Base-by-base conservation (phyloP, 257 asterid genomes). In the Jacaranda mimosifolia region DNA sequence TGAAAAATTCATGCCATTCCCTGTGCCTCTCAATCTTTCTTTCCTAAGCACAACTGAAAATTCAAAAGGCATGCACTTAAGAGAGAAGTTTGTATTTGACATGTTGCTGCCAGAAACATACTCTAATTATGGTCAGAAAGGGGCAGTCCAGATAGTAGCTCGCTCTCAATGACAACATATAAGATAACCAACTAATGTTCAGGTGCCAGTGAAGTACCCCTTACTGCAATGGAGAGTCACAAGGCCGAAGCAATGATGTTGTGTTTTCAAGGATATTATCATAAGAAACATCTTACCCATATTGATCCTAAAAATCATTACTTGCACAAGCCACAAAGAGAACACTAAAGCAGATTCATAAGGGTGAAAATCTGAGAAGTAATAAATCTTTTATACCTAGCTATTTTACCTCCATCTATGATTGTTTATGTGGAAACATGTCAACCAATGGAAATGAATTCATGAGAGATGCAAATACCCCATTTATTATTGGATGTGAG, bases 191-290 rank as follows among this genome's bases (percentile, higher is more conserved):
- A 71, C 9, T 17, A 56, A 64, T n/a, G 45, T 35, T 38, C 19
- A 46, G 26, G 32, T 36, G 18, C 52, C 38, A 60, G 32, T 71
- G 32, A 32, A 66, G 9, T 21, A 70, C 65, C 7, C 26, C 21
- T 26, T 49, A 39, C 26, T 36, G 42, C 62, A 59, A 26, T 8
- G 68, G 26, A 21, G 52, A 56, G 46, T 56, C 70, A 58, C 75
- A 38, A 66, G 21, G 51, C 58, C 8, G 12, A 13, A 72, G 45
- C 66, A 80, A 48, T 4, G 3, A 14, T 39, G 6, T 14, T n/a
- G 18, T 42, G 21, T 52, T 75, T 56, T 36, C 56, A 69, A 57
- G 18, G 59, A 63, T 74, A 63, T 18, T 36, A 64, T 53, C 46
- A 68, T 21, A 52, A 32, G 8, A 40, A 52, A 17, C 60, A 40